A percentile compares a stretch with the other conserved stretches of the same genome.
Evolutionary conservation across 306 rosid species (phyloP).

Genomic region (Acacia crassicarpa): DNA sequence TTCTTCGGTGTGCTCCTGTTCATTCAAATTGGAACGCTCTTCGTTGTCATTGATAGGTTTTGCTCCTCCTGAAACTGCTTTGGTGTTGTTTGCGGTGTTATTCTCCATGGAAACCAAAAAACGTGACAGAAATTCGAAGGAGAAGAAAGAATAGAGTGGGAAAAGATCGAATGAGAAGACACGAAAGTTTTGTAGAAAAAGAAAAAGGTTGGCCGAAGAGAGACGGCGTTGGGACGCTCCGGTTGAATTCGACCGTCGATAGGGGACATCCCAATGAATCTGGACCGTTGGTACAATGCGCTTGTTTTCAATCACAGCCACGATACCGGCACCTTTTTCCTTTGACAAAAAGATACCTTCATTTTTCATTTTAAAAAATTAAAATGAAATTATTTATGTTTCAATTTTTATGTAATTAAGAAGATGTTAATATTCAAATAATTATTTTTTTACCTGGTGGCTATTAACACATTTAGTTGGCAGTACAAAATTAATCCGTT

Average conservation of each 20-base stretch:
- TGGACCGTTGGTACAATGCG: neutral
- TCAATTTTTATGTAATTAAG: too few relatives aligned
- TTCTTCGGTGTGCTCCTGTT: neutral
- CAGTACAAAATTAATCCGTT: too few relatives aligned
- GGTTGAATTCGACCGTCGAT: neutral
- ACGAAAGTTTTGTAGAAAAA: neutral
- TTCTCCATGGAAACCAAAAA: conserved; percentile 36
- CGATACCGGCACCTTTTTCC: neutral
- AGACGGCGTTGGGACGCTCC: neutral
- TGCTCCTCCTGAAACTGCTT: conserved; percentile 30
- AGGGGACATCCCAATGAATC: neutral
- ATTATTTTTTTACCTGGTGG: too few relatives aligned
- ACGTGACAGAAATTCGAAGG: neutral
- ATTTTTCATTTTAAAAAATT: neutral
- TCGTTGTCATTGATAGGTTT: conserved; percentile 24
- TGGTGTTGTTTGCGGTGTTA: conserved; percentile 31
- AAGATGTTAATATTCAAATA: too few relatives aligned
- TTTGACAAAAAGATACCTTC: neutral
- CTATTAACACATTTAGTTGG: too few relatives aligned
- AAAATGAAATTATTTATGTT: too few relatives aligned
- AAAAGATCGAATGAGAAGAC: neutral
- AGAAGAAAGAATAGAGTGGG: neutral
- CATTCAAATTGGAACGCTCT: conserved; percentile 38
- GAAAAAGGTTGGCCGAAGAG: neutral
- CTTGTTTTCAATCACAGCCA: neutral